Base-by-base conservation (phyloP, 495 filamentous ascomycete species). In the Neurospora tetraspora region DNA sequence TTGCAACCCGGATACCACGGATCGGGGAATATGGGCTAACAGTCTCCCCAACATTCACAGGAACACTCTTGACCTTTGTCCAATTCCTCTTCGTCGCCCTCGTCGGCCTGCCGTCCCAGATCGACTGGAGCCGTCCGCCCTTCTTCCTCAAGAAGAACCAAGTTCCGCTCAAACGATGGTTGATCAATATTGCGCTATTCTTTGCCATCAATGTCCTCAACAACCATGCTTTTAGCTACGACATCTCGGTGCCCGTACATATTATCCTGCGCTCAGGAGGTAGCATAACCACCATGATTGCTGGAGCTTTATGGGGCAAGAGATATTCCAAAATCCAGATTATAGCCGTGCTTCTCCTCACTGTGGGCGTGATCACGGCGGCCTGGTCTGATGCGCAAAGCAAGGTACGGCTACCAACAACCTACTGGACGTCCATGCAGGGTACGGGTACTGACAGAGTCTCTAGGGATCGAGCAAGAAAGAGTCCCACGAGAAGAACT, bases 141-240 rank as follows among this genome's bases (percentile, higher is more conserved):
- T 88, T 91, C 71, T 93, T 92, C 78, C 83, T 97, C 45, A 91
- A 88, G 75, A 87, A 86, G 20, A 94, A 93, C 73, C 87, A 86
- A n/a, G 92, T 98, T 31, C 96, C 96, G 0, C 84, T 98, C 47
- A 85, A 86, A 69, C 91, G 92, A 75, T 98, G 95, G 94, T 76
- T 93, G 68, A 83, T 93, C 72, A 96, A 96, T 76, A 97, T 97
- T n/a, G 81, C 90, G 3, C 88, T 97, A 71, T 98, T 98, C 83
- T 94, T 96, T 77, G 86, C 87, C 71, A 94, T 98, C 78, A 98
- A 97, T 76, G 86, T 98, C 65, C 83, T 98, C 72, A 99, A 99
- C 83, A 99, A 99, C 77, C 95, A 94, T 85, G 96, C 96, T 7
- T 98, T 99, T 79, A 94, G 93, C 72, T 98, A 97, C 83, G 91